Conservation (phyloP, 352 stramenopile genomes). For the Phytophthora parvispora region DNA sequence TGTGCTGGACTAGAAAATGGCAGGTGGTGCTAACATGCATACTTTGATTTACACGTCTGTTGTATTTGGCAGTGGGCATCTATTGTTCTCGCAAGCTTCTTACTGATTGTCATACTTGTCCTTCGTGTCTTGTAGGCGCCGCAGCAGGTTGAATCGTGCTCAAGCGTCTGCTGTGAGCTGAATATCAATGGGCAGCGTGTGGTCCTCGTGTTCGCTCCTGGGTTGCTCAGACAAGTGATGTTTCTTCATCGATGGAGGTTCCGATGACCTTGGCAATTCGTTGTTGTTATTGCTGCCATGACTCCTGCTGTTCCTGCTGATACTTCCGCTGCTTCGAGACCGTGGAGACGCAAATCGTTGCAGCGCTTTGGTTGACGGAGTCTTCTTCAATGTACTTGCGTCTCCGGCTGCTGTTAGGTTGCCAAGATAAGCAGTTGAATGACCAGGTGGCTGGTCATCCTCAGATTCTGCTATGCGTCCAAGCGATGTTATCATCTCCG, state of each 20-base stretch:
- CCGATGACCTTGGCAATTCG: background rate
- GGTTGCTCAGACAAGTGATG: slow-evolving; percentile 10
- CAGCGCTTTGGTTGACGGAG: slow-evolving; percentile 19
- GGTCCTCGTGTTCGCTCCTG: slow-evolving; percentile 19
- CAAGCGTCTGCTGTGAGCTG: slow-evolving; percentile 6
- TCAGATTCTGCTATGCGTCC: slow-evolving; percentile 15
- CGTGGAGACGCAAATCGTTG: slow-evolving; percentile 16
- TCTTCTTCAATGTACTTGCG: slow-evolving; percentile 36
- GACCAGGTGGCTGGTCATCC: background rate
- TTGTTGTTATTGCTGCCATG: slow-evolving; percentile 27
- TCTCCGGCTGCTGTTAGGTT: slow-evolving; percentile 10
- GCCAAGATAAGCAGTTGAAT: background rate
- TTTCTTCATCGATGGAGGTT: slow-evolving; percentile 11
- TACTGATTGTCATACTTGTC: background rate
- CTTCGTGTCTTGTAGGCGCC: background rate
- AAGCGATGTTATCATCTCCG: slow-evolving; percentile 9
- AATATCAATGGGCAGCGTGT: background rate
- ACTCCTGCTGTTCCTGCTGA: slow-evolving; percentile 11
- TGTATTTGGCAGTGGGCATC: slow-evolving; percentile 4
- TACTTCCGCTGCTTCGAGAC: slow-evolving; percentile 26
- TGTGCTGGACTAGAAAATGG: slow-evolving; percentile 36
- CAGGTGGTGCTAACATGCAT: slow-evolving; percentile 29
- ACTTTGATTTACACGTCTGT: slow-evolving; percentile 28
- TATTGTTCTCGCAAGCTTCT: slow-evolving; percentile 5
- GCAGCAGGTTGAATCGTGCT: background rate